Evolutionary conservation across 2,329 filamentous ascomycete genomes (phyloP).

Genomic region (Penicillium sp.): DNA sequence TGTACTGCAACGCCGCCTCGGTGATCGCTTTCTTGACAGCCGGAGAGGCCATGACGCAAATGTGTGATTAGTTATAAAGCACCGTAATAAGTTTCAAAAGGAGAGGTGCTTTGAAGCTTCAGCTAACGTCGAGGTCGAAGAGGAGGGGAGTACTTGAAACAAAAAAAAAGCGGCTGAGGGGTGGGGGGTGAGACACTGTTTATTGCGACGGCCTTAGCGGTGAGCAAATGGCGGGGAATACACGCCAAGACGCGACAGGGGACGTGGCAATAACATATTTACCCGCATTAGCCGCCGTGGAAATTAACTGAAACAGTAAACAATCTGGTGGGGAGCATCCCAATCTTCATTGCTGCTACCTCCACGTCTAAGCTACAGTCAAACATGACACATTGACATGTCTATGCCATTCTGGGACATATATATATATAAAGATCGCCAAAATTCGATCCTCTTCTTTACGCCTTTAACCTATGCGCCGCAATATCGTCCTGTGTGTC

Average conservation of each 20-base stretch:
- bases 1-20: slow-evolving; percentile 50
- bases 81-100: not conserved
- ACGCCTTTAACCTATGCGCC: slow-evolving; percentile 70
- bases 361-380: not conserved
- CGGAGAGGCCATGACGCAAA: slow-evolving; percentile 42
- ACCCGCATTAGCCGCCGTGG: slow-evolving; percentile 9
- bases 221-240: slow-evolving; percentile 23
- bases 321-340: not conserved
- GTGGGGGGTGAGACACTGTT: slow-evolving; percentile 24
- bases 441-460: not conserved
- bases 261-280: slow-evolving; percentile 18
- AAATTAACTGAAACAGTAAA: slow-evolving; percentile 10
- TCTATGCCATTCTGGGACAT: not conserved
- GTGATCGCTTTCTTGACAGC: slow-evolving; percentile 47
- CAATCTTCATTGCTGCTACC: slow-evolving; percentile 2
- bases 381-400: not conserved
- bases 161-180: slow-evolving; percentile 25
- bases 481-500: slow-evolving; percentile 82
- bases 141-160: slow-evolving; percentile 14
- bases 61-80: slow-evolving; percentile 1
- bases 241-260: not conserved
- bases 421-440: not conserved
- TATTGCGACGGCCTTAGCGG: slow-evolving; percentile 30
- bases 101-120: not conserved
- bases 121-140: slow-evolving; percentile 2